Evolutionary conservation across 2,329 filamentous ascomycete genomes (phyloP), one percentile per base, ranked within the genome.

Genomic region (Knoxdaviesia capensis): DNA sequence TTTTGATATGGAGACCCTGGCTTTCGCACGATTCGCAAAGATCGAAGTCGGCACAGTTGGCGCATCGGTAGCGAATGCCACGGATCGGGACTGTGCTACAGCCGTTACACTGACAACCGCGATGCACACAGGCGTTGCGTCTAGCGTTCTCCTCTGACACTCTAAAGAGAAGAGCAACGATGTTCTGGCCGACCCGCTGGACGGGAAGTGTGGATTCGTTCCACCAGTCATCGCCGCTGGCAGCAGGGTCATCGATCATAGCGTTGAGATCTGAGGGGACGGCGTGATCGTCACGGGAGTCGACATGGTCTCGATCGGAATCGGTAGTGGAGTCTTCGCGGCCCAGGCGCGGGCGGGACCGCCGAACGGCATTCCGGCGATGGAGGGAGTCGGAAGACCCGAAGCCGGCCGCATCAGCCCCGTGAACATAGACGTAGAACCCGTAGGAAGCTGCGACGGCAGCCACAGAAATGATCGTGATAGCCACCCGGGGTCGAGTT

Each of bases 41-140:
- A 55, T 98, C 90, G 55, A 86, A 96, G 59, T 98, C 88, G 48
- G 83, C 76, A 56, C 90, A 98, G 61, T 98, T 96, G 51, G 86
- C 79, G 59, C 90, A 98, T 45, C 87, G 80, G 62, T 93, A 98
- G 44, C 90, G 75, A 46, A 94, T 80, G 10, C 90, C 90, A 41
- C 84, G 79, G 46, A 98, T 96, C 8, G 90, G 88, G 40, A 83
- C 76, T 52, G 81, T 76, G 43, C 82, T 82, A 52, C 90, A 98
- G 40, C 76, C 76, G 56, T 96, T 94, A 56, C 90, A 98, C 34
- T 80, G 80, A 46, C 93, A 92, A 8, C 90, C 88, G 8, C 88
- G 73, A 56, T 98, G 90, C 28, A 94, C 80, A 53, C 90, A 94
- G 20, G 85, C 82, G 54, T 90, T 88, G 41, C 83, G 71, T 43